Conservation (phyloP, 441 rosid genomes). For the Pelargonium hybrid region DNA sequence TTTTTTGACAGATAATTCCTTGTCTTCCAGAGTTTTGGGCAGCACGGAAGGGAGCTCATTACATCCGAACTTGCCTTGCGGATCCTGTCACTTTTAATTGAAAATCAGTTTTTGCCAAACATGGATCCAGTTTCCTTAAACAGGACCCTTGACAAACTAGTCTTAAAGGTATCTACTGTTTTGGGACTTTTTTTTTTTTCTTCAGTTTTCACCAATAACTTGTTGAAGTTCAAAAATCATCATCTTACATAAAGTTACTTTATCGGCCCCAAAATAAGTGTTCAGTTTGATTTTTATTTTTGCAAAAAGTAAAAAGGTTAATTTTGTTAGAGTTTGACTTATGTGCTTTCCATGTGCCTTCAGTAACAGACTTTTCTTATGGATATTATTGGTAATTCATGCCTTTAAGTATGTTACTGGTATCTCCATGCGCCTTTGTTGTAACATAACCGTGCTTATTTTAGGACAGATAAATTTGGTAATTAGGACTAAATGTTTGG, state of each 20-base stretch:
- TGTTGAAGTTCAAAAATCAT: background rate
- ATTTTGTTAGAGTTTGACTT: no score
- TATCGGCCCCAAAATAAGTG: no score
- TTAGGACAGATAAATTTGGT: no score
- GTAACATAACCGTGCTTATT: no score
- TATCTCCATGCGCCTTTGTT: no score
- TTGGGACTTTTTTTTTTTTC: background rate
- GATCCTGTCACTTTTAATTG: slow-evolving; percentile 74
- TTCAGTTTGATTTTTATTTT: no score
- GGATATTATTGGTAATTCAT: no score
- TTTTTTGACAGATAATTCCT: slow-evolving; percentile 93
- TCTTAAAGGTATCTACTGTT: slow-evolving; percentile 53
- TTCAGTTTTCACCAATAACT: background rate
- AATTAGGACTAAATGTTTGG: no score
- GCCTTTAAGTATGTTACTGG: no score
- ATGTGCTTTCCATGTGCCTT: no score
- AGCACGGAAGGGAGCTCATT: slow-evolving; percentile 95
- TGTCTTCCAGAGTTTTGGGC: slow-evolving; percentile 99
- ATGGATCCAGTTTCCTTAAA: slow-evolving; percentile 31
- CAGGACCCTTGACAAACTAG: slow-evolving; percentile 51
- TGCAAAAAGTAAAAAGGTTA: no score
- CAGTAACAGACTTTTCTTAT: no score
- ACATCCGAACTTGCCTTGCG: slow-evolving; percentile 78
- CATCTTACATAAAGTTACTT: background rate
- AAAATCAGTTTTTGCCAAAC: slow-evolving; percentile 61